phyloP scores from a whole-genome alignment of 2,329 filamentous ascomycete species.

The Tolypocladium ophioglossoides region DNA sequence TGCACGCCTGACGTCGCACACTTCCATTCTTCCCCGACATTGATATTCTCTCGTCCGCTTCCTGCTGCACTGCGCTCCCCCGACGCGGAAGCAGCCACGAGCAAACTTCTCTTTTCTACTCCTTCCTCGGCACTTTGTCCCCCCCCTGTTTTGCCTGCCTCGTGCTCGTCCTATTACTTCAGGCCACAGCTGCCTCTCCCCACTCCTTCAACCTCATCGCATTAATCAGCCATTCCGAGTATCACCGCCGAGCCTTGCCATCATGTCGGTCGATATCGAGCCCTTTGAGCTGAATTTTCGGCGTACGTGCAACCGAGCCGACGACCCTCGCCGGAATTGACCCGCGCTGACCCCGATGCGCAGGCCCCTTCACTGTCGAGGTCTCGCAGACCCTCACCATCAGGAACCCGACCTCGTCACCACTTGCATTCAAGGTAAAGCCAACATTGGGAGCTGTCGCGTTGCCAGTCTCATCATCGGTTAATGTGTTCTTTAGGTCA shows the following conservation, averaged over 20 bases:
- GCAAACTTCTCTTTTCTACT: not conserved
- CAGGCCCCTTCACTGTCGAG: slow-evolving; percentile 58
- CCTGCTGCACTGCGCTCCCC: not conserved
- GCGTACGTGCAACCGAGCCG: slow-evolving; percentile 47
- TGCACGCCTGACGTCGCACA: not conserved
- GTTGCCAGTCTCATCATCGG: slow-evolving; percentile 2
- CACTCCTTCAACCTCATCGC: not conserved
- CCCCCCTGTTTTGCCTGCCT: too few relatives aligned
- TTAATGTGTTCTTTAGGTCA: slow-evolving; percentile 55
- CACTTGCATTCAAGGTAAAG: slow-evolving; percentile 60
- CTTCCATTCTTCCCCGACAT: not conserved
- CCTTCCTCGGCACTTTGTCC: not conserved
- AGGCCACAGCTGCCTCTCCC: not conserved
- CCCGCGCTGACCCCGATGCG: slow-evolving; percentile 3
- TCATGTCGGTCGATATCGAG: slow-evolving; percentile 92
- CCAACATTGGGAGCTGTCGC: not conserved
- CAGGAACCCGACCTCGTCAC: slow-evolving; percentile 50
- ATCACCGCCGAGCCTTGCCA: slow-evolving; percentile 15
- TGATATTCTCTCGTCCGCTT: not conserved
- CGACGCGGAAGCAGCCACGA: not conserved
- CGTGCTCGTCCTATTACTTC: not conserved
- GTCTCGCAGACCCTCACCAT: slow-evolving; percentile 55
- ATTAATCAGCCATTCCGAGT: not conserved
- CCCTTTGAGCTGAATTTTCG: slow-evolving; percentile 87
- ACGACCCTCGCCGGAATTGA: not conserved